Evolutionary conservation across 1,284 basidiomycete genomes (phyloP).

Genomic region (Calocybe gambosa): DNA sequence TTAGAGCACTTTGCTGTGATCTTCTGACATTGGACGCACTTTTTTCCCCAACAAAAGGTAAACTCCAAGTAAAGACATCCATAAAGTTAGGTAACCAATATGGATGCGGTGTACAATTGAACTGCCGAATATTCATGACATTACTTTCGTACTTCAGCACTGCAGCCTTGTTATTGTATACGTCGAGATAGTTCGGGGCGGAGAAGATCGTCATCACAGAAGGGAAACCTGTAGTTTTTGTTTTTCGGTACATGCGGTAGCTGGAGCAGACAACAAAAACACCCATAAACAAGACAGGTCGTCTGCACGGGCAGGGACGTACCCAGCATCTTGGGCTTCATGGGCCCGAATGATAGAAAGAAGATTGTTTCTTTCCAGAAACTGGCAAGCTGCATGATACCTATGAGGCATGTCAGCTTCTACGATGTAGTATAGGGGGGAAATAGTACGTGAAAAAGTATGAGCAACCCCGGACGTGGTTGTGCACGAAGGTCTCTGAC

Average conservation of each 20-base stretch:
- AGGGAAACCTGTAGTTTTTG: slow-evolving; percentile 87
- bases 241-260: slow-evolving; percentile 97
- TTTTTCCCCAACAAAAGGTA: slow-evolving; percentile 93
- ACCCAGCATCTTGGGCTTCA: slow-evolving; percentile 94
- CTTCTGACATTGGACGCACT: slow-evolving; percentile 46
- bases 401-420: slow-evolving; percentile 30
- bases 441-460: slow-evolving; percentile 86
- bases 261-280: slow-evolving; percentile 29
- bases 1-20: neutral
- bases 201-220: slow-evolving; percentile 98
- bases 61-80: slow-evolving; percentile 91
- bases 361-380: slow-evolving; percentile 90
- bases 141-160: slow-evolving; percentile 97
- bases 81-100: slow-evolving; percentile 95
- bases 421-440: neutral
- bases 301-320: slow-evolving; percentile 20
- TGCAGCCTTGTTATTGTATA: slow-evolving; percentile 96
- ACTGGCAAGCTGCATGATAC: slow-evolving; percentile 91
- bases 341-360: slow-evolving; percentile 94
- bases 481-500: slow-evolving; percentile 82
- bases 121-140: slow-evolving; percentile 93
- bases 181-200: slow-evolving; percentile 93
- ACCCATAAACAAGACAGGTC: neutral
- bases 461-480: slow-evolving; percentile 92
- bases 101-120: slow-evolving; percentile 93